Base-by-base conservation (phyloP, 495 filamentous ascomycete genomes). In the Aspergillus indologenus region DNA sequence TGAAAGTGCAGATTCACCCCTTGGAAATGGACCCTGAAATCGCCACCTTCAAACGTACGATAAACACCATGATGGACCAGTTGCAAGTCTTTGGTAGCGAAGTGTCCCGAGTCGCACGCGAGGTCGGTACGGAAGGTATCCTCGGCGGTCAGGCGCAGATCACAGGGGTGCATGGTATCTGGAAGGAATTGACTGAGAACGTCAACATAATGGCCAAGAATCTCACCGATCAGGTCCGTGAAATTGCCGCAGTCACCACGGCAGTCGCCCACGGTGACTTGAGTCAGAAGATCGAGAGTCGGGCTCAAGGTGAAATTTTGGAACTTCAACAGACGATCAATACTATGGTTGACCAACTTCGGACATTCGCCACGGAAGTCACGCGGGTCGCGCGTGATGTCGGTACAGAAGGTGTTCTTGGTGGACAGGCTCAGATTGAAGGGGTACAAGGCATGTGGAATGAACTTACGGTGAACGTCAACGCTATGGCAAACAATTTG, bases 21-120 rank as follows among this genome's bases (percentile, higher is more conserved):
- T 84, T 92, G 64, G 94, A 99, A 74, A 94, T 97, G 90, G 94
- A 99, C 81, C 92, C 94, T 0, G 95, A 99, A 80, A 99, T 99
- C 66, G 91, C 90, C n/a, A 93, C 89, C 5, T 99, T 99, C 83
- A 99, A 99, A 79, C 87, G 90, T 56, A 97, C 92, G 17, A 87
- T 81, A 77, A 99, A 99, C 68, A 96, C 87, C 54, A 99, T 99
- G 94, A 96, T 98, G 84, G 94, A 98, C 69, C 94, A 98, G 76
- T 81, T 98, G 55, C 92, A 97, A 71, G 89, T 94, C 53, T 98
- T 98, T 75, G 92, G 94, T 66, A 93, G 89, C 71, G 92, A 98
- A 77, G 94, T 98, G 64, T 98, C 95, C 58, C 87, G 91, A 65
- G 89, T 98, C 62, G 94, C 94, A 42, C 89, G 91, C 75, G 94